Evolutionary conservation across 2,329 filamentous ascomycete genomes (phyloP).

Genomic region (Nectriaceae sp.): DNA sequence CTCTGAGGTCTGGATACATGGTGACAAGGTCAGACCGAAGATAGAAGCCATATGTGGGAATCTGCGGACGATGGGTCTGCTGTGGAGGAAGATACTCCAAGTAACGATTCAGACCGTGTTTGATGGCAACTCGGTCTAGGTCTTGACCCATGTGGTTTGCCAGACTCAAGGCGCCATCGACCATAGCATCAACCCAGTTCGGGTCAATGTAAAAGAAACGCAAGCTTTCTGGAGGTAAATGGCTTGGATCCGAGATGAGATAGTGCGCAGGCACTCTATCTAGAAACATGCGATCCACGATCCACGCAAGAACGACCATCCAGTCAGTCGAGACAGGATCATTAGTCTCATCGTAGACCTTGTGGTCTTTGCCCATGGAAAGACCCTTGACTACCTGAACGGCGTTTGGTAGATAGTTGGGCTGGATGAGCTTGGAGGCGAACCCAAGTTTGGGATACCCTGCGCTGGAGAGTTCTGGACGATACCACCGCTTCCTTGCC

Average conservation of each 20-base stretch:
- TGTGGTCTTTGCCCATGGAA: neutral
- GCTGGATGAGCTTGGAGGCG: neutral
- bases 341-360: conserved; percentile 25
- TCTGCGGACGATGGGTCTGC: conserved; percentile 21
- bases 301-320: conserved; percentile 36
- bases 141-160: conserved; percentile 39
- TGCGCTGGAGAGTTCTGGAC: neutral
- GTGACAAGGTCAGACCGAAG: conserved; percentile 39
- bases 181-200: conserved; percentile 43
- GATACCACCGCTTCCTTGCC: neutral
- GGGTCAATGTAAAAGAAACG: conserved; percentile 48
- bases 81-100: conserved; percentile 13
- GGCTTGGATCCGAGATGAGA: conserved; percentile 39
- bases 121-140: conserved; percentile 28
- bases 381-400: neutral
- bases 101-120: conserved; percentile 35
- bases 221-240: conserved; percentile 39
- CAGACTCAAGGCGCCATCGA: conserved; percentile 46
- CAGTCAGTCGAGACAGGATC: conserved; percentile 39
- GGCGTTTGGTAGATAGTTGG: neutral
- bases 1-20: conserved; percentile 40
- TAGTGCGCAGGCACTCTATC: conserved; percentile 41
- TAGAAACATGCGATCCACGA: conserved; percentile 41
- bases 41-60: conserved; percentile 42
- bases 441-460: neutral